Conservation (phyloP, 1,284 basidiomycete species). For the Hymenochaete sp. region DNA sequence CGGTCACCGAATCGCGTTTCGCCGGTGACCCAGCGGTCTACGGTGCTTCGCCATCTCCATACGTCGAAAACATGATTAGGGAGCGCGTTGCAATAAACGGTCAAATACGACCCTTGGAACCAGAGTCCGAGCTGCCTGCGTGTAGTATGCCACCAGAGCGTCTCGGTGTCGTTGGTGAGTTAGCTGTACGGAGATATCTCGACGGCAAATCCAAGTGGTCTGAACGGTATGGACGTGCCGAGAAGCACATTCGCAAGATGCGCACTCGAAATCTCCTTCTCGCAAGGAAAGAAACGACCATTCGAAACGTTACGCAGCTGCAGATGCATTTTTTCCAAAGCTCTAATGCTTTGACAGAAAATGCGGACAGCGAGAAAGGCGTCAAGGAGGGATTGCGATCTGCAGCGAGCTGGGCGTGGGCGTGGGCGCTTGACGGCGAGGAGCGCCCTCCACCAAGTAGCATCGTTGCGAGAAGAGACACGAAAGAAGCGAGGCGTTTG, state of each 20-base stretch:
- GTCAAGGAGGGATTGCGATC: constrained; percentile 42
- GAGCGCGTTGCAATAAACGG: constrained; percentile 58
- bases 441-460: constrained; percentile 76
- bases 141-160: constrained; percentile 46
- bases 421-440: constrained; percentile 65
- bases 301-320: constrained; percentile 39
- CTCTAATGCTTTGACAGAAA: constrained; percentile 22
- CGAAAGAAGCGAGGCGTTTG: constrained; percentile 60
- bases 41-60: constrained; percentile 14
- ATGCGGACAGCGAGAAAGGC: constrained; percentile 26
- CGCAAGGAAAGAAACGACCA: constrained; percentile 45
- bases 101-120: constrained; percentile 50
- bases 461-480: constrained; percentile 71
- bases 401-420: constrained; percentile 56
- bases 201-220: constrained; percentile 49
- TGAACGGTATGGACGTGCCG: constrained; percentile 50
- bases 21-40: constrained; percentile 68
- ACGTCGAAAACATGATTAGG: constrained; percentile 55
- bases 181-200: constrained; percentile 53
- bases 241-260: constrained; percentile 49
- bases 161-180: constrained; percentile 65
- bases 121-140: constrained; percentile 39
- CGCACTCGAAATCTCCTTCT: constrained; percentile 51
- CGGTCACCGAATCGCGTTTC: constrained; percentile 28
- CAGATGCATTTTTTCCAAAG: constrained; percentile 29